Evolutionary conservation across 1,139 yeast species (phyloP), one percentile per base, ranked within the genome.

Genomic region (Groenewaldozyma auringiensis): DNA sequence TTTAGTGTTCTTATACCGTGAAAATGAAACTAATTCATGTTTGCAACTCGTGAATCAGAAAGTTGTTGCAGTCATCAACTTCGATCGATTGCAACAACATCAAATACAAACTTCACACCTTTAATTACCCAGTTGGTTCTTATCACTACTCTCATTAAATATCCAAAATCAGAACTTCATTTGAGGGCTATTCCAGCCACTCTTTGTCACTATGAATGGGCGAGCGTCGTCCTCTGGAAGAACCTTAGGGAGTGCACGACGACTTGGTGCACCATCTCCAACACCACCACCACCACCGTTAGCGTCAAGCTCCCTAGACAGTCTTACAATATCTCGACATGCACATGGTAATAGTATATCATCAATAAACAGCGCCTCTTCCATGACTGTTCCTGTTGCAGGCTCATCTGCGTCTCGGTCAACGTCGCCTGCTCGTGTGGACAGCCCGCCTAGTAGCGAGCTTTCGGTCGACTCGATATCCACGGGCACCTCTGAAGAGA

Each of bases 401-500:
- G 29, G 29, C 6, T 25, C 29, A 8, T 25, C 29, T 6, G n/a
- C n/a, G n/a, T 35, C 38, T 16, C 4, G n/a, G 8, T n/a, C 41
- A 21, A 22, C 41, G 13, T 20, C 20, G 37, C 27, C 31, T 33
- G 42, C 43, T n/a, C 42, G 29, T 41, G 40, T 41, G 41, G 40
- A 22, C 32, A 38, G 41, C 8, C 53, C 56, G 8, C 49, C 51
- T 16, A 44, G 48, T 16, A 50, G 53, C 27, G 53, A 50, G 33
- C 43, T 52, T 6, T 51, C 56, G n/a, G 43, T 52, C 27, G 56
- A 52, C 13, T 55, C 58, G 4, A 48, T 50, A 21, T 53, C 56
- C 8, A 52, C 58, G 2, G 41, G 48, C 9, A 42, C 54, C 4
- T 45, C 45, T 1, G 46, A 53, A 8, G 52, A 52, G 9, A 48